Percentiles rank a stretch among this genome's conserved stretches.
Evolutionary conservation across 1,284 basidiomycete genomes (phyloP).

Genomic region (Trametes pubescens): DNA sequence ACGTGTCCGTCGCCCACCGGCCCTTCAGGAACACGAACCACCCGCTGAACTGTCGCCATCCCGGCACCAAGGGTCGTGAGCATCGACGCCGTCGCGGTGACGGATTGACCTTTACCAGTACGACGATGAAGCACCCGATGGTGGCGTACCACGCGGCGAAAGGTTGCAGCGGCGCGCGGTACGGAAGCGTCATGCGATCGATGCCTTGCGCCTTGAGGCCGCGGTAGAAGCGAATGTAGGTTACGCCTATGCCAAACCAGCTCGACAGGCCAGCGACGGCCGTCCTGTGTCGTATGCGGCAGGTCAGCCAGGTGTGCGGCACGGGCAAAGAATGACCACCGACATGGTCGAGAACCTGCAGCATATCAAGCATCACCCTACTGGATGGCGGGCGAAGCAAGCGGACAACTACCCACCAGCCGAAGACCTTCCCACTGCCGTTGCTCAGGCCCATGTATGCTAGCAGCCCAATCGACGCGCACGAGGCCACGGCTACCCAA

Average conservation of each 20-base stretch:
- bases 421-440: constrained; percentile 74
- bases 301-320: background rate
- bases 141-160: constrained; percentile 77
- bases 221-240: constrained; percentile 81
- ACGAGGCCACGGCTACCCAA: constrained; percentile 72
- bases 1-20: constrained; percentile 64
- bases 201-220: constrained; percentile 82
- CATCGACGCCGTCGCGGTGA: background rate
- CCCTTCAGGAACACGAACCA: constrained; percentile 80
- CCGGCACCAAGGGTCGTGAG: background rate
- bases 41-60: constrained; percentile 65
- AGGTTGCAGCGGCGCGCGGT: constrained; percentile 65
- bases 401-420: constrained; percentile 36
- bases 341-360: constrained; percentile 78
- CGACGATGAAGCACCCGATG: constrained; percentile 64
- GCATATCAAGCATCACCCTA: background rate
- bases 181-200: constrained; percentile 73
- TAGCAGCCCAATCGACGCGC: constrained; percentile 74
- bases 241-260: constrained; percentile 86
- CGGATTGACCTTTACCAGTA: constrained; percentile 61
- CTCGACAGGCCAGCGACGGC: constrained; percentile 72
- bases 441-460: constrained; percentile 71
- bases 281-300: constrained; percentile 48
- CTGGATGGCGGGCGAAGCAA: background rate
- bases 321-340: background rate